phyloP scores from a whole-genome alignment of 225 moss, liverwort and hornwort species.

The Asterella californica region DNA sequence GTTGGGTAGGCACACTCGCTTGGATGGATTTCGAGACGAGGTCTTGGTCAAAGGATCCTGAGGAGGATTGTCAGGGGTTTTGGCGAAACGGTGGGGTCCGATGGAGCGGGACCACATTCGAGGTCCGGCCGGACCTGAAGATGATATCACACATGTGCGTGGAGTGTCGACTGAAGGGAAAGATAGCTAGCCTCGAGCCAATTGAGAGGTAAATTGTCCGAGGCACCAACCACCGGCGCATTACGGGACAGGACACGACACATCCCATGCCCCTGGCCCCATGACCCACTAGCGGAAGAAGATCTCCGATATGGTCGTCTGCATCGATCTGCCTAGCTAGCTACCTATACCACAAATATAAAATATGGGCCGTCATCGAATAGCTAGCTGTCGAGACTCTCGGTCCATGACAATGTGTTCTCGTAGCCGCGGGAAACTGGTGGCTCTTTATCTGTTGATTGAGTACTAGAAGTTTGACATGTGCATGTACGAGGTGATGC shows the following conservation, averaged over 20 bases:
- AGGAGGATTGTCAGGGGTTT: constrained; percentile 1
- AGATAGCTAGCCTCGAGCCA: not conserved
- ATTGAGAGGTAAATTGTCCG: not conserved
- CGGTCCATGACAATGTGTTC: no score
- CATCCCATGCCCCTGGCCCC: not conserved
- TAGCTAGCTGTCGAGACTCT: not conserved
- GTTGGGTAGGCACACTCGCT: no score
- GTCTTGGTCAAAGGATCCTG: constrained; percentile 6
- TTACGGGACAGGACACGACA: constrained; percentile 3
- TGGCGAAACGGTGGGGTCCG: not conserved
- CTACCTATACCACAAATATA: no score
- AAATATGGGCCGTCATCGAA: not conserved
- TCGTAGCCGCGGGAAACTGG: no score
- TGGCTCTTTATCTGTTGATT: no score
- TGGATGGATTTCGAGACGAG: constrained; percentile 3
- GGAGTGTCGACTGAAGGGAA: not conserved
- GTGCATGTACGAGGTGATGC: not conserved
- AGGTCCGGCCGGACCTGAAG: not conserved
- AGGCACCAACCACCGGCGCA: constrained; percentile 5
- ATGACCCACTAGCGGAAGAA: not conserved
- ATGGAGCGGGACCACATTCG: constrained; percentile 10
- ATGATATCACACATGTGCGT: constrained; percentile 18
- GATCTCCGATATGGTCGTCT: not conserved
- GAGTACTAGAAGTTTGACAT: not conserved
- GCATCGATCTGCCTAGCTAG: not conserved